Evolutionary conservation across 345 rosid genomes (phyloP).

Genomic region (Gossypioides kirkii): DNA sequence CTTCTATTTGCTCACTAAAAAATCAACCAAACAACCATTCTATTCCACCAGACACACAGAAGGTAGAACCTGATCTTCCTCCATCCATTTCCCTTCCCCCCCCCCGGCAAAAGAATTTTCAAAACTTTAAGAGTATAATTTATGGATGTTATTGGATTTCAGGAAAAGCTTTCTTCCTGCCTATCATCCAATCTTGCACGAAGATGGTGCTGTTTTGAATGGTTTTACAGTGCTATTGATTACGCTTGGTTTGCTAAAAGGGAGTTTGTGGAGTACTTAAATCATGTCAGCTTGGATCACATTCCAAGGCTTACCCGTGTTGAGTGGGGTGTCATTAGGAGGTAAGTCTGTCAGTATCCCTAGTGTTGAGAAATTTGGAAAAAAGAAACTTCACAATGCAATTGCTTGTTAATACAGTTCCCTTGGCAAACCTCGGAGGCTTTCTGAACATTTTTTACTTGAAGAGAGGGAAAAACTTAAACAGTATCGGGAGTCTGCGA

Average conservation of each 20-base stretch:
- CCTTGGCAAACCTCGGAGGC: slow-evolving; percentile 94
- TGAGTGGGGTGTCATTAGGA: slow-evolving; percentile 98
- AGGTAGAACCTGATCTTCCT: slow-evolving; percentile 29
- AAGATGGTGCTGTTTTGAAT: slow-evolving; percentile 85
- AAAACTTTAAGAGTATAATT: neutral
- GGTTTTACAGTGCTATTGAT: slow-evolving; percentile 96
- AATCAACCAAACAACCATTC: slow-evolving; percentile 35
- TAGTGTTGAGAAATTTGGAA: slow-evolving; percentile 7
- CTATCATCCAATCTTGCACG: slow-evolving; percentile 55
- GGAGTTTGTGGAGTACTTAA: slow-evolving; percentile 90
- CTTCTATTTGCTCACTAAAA: slow-evolving; percentile 37
- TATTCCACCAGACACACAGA: slow-evolving; percentile 33
- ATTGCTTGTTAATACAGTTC: slow-evolving; percentile 53
- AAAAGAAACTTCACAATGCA: slow-evolving; percentile 13
- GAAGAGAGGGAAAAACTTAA: slow-evolving; percentile 86
- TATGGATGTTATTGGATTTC: slow-evolving; percentile 28
- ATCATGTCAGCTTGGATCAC: slow-evolving; percentile 95
- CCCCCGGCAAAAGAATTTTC: neutral
- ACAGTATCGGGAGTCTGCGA: slow-evolving; percentile 85
- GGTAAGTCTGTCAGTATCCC: slow-evolving; percentile 34
- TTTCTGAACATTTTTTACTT: slow-evolving; percentile 69
- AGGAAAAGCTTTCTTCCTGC: slow-evolving; percentile 64
- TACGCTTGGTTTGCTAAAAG: slow-evolving; percentile 97
- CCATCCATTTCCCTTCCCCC: neutral
- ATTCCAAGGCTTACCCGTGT: slow-evolving; percentile 88